Conservation (phyloP, 306 rosid genomes). For the Castanospermum australe region DNA sequence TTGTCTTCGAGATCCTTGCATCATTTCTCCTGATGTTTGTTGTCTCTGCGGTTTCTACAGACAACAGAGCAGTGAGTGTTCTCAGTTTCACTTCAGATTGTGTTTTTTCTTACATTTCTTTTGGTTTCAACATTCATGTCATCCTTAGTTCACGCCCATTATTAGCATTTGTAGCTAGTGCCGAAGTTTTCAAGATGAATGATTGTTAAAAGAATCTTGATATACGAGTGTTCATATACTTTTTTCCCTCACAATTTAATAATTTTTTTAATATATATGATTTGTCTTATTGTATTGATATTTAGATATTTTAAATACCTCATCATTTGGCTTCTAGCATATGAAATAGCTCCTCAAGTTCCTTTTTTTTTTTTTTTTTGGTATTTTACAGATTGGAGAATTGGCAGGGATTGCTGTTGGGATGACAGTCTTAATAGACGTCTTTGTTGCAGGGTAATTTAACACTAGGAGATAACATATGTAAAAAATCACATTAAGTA, state of each 20-base stretch:
- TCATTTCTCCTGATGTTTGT: slow-evolving; percentile 72
- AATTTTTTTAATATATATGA: not conserved
- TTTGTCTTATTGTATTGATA: not conserved
- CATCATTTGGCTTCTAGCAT: not conserved
- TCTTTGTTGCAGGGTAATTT: slow-evolving; percentile 68
- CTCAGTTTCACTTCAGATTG: not conserved
- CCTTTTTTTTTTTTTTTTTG: not conserved
- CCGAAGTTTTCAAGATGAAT: not conserved
- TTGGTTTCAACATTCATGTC: not conserved
- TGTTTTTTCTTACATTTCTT: not conserved
- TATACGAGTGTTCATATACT: not conserved
- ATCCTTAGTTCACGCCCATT: not conserved
- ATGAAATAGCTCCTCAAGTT: not conserved
- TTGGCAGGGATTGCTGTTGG: slow-evolving; percentile 72
- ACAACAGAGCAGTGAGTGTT: slow-evolving; percentile 61
- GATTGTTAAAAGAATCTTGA: not conserved
- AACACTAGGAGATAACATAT: not conserved
- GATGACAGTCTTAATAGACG: slow-evolving; percentile 50
- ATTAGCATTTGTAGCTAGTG: not conserved
- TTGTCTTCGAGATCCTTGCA: slow-evolving; percentile 52
- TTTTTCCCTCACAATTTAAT: not conserved
- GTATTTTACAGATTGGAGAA: slow-evolving; percentile 52
- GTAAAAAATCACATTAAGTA: too few relatives aligned
- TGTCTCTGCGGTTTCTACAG: slow-evolving; percentile 71
- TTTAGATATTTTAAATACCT: not conserved